These are phyloP conservation scores for Porphyra umbilicalis DNA, from an alignment of 31 red algal species.

Conservation along the genomic window DNA sequence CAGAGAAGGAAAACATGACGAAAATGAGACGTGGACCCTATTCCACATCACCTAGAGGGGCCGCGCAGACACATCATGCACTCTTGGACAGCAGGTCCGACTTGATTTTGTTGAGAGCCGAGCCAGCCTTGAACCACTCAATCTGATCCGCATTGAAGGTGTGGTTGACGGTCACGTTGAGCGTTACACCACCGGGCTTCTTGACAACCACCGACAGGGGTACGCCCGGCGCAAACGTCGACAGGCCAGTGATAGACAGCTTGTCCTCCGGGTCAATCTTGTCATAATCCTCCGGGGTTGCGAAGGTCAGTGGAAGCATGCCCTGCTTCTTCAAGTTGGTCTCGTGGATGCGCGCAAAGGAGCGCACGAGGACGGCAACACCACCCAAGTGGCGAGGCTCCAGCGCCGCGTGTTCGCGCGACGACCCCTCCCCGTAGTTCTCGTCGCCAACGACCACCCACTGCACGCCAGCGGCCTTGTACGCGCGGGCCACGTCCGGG, in stretches of 20 bases:
- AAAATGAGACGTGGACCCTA: background rate
- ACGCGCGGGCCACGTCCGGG: constrained; percentile 89
- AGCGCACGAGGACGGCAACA: constrained; percentile 93
- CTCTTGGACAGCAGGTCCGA: background rate
- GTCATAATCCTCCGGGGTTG: constrained; percentile 86
- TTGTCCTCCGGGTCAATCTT: constrained; percentile 70
- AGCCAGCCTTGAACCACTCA: constrained; percentile 94
- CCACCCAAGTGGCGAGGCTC: constrained; percentile 88
- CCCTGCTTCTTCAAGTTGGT: constrained; percentile 99
- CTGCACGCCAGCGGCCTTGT: constrained; percentile 73
- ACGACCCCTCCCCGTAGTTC: constrained; percentile 98
- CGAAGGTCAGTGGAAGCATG: constrained; percentile 96
- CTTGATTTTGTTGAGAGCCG: constrained; percentile 92
- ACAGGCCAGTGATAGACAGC: constrained; percentile 68
- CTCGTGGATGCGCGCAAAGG: constrained; percentile 99
- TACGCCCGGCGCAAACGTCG: constrained; percentile 47
- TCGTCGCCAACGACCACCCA: constrained; percentile 99
- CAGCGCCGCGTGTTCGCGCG: constrained; percentile 90
- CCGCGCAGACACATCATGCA: background rate
- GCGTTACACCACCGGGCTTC: constrained; percentile 38
- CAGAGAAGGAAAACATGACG: background rate
- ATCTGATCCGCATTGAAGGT: constrained; percentile 94
- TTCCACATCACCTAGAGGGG: background rate
- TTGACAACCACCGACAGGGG: constrained; percentile 73
- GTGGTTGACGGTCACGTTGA: constrained; percentile 70